Conservation (phyloP, 1,284 basidiomycete genomes). For the Malassezia equina region DNA sequence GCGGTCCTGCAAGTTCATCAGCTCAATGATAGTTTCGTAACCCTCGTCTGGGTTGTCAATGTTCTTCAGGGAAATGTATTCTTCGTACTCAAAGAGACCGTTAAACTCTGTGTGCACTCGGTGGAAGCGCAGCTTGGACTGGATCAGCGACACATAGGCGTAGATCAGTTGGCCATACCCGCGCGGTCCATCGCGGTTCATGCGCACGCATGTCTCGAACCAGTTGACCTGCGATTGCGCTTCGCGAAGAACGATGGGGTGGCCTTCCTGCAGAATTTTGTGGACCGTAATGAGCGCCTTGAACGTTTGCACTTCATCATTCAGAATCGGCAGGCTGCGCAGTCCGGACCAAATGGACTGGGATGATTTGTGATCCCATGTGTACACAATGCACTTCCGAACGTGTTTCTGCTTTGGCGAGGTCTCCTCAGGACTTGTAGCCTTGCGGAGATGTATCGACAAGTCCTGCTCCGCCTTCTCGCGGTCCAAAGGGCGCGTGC, state of each 20-base stretch:
- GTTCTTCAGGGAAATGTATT: conserved; percentile 48
- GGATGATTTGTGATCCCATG: conserved; percentile 48
- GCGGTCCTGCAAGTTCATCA: conserved; percentile 47
- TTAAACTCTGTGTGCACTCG: conserved; percentile 48
- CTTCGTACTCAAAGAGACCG: conserved; percentile 47
- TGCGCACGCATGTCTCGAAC: conserved; percentile 46
- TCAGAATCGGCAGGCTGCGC: conserved; percentile 45
- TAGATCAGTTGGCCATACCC: conserved; percentile 42
- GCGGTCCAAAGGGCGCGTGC: conserved; percentile 42
- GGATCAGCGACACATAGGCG: conserved; percentile 45
- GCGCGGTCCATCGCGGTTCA: conserved; percentile 27
- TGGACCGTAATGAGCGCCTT: conserved; percentile 48
- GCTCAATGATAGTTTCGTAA: conserved; percentile 48
- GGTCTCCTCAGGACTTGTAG: conserved; percentile 41
- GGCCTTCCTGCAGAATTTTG: conserved; percentile 47
- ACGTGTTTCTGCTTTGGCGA: conserved; percentile 49
- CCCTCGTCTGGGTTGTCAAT: conserved; percentile 48
- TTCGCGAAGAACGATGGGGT: conserved; percentile 37
- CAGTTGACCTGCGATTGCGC: conserved; percentile 45
- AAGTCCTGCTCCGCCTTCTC: conserved; percentile 46
- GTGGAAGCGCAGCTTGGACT: conserved; percentile 47
- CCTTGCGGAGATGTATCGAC: conserved; percentile 45
- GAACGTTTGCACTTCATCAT: conserved; percentile 47
- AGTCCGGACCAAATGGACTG: conserved; percentile 45
- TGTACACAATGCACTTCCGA: conserved; percentile 47